Evolutionary conservation across 306 rosid species (phyloP).

Genomic region (Gastrolobium villosum): DNA sequence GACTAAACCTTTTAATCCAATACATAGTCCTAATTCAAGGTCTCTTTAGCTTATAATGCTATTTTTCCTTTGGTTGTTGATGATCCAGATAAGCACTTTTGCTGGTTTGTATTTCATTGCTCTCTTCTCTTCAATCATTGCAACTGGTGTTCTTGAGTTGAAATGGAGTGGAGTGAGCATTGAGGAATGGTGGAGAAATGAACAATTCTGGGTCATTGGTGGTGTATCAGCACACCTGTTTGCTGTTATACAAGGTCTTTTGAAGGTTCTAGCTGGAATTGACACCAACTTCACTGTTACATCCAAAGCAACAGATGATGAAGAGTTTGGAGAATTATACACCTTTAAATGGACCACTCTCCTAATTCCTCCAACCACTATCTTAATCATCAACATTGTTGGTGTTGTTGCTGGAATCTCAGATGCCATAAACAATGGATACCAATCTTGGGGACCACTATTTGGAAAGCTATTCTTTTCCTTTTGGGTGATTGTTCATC

Average conservation of each 20-base stretch:
- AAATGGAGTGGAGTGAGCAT: conserved; percentile 97
- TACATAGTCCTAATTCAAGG: conserved; percentile 23
- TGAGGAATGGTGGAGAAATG: conserved; percentile 98
- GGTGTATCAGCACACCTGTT: conserved; percentile 91
- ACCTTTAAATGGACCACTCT: conserved; percentile 88
- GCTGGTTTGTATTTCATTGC: conserved; percentile 82
- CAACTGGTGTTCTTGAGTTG: conserved; percentile 82
- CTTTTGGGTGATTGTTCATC: conserved; percentile 92
- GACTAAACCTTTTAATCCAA: not conserved
- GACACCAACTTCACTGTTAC: conserved; percentile 90
- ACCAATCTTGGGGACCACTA: conserved; percentile 88
- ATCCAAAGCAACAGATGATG: conserved; percentile 85
- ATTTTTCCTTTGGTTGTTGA: not conserved
- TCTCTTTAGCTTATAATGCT: conserved; percentile 35
- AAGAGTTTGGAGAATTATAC: conserved; percentile 81
- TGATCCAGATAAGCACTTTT: conserved; percentile 85
- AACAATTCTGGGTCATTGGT: conserved; percentile 96
- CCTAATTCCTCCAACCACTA: conserved; percentile 87
- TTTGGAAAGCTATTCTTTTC: conserved; percentile 93
- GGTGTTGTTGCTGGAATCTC: conserved; percentile 94
- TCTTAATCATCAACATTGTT: conserved; percentile 80
- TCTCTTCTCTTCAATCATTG: conserved; percentile 82
- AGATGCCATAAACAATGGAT: conserved; percentile 90
- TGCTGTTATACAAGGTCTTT: conserved; percentile 86
- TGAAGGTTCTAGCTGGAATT: conserved; percentile 83